Base-by-base conservation (phyloP, 768 basidiomycete genomes). In the Ramaria sp. region DNA sequence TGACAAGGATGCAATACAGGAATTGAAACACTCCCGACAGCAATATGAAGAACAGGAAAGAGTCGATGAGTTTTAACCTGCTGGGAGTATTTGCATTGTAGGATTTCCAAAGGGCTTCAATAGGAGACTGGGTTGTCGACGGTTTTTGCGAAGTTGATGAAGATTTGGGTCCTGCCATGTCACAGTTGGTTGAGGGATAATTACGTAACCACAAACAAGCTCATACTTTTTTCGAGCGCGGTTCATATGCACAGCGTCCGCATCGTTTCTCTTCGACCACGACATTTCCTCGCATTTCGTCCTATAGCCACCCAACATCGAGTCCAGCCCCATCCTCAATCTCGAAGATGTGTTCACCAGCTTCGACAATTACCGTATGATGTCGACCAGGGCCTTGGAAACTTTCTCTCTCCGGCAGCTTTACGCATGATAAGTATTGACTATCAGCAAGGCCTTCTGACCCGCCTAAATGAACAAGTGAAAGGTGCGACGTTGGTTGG, bases 61-160 rank as follows among this genome's bases (percentile, higher is more conserved):
- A 72, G 74, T 99, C 96, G 67, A 98, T 84, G 71, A 94, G 84
- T 74, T 97, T 95, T 64, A 98, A 83, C 13, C 91, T 81, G 63
- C 88, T 72, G 4, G 91, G 76, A 0, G 93, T 96, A 54, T 81
- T 77, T 33, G 82, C 78, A 63, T 72, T 71, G 75, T 98, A 98
- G 19, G 88, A 82, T 64, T 76, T 81, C 80, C 81, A 86, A 30
- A 93, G 76, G 15, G 83, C 75, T 31, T 73, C 68, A 41, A 86
- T 62, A 45, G 79, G 75, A 54, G 58, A 59, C 37, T 30, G 46
- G 24, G 59, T 27, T 38, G 39, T 34, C 19, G 58, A 57, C 33
- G 46, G 7, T 48, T 33, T 34, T 48, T 37, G 50, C 42, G 51
- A 43, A 20, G 15, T 54, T n/a, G 15, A 34, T 24, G 45, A 22